Evolutionary conservation across 768 basidiomycete species (phyloP), one percentile per base, ranked within the genome.

Genomic region (Boletus vermiculosoides): DNA sequence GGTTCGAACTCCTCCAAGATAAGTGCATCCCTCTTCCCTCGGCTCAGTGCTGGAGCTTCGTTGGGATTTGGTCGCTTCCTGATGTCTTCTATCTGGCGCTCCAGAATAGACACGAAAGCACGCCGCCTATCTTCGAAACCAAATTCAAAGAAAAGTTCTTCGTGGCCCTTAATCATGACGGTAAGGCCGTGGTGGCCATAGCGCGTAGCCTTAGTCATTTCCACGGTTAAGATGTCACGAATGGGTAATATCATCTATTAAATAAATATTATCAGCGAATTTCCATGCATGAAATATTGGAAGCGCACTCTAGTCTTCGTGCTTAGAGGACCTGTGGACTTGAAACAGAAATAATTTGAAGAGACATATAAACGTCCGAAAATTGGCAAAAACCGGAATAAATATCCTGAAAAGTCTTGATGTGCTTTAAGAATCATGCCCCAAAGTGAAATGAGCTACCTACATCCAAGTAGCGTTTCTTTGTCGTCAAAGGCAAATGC

Each of bases 141-240:
- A 69, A 99, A 96, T 73, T 99, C 97, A 64, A 98, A 90, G 78
- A 99, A 99, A 11, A 98, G 78, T 69, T 99, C 96, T 73, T 99
- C 96, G 68, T 98, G 94, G 0, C 96, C 96, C 65, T 90, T 92
- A 63, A 99, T 85, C 52, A 98, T 87, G 54, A 98, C 78, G 36
- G 91, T 85, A 20, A 98, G 81, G 28, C 96, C 96, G 65, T 89
- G 83, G 66, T 94, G 93, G 7, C 90, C 92, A 70, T 97, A 92
- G 23, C 90, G 84, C 61, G 91, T 90, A 2, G 94, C 91, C 71
- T 87, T 92, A 10, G 89, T 86, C 68, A 84, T 88, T 72, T 97
- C 91, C 5, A 83, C 80, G 12, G 92, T 82, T 41, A 98, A 77
- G 39, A 98, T 83, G 71, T 98, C 96, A 42, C 84, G 83, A 54